These are phyloP conservation scores for Oidiodendron maius DNA, from an alignment of 495 filamentous ascomycete species.

Conservation along the genomic window DNA sequence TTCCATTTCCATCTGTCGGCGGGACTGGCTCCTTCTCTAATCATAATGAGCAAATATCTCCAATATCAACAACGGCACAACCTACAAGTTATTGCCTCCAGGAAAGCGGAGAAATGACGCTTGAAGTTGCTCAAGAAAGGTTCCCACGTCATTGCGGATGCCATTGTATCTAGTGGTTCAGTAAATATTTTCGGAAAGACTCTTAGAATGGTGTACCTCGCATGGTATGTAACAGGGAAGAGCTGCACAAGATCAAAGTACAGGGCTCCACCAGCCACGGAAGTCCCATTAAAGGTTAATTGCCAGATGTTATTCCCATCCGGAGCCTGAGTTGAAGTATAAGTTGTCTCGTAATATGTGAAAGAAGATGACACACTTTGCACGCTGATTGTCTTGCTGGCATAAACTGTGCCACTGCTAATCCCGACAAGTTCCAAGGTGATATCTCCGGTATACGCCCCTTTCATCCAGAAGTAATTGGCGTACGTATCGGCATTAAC, in stretches of 20 bases:
- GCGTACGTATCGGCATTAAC: conserved; percentile 37
- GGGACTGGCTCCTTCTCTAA: conserved; percentile 29
- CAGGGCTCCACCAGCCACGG: conserved; percentile 30
- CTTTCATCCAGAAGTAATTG: conserved; percentile 42
- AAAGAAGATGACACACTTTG: conserved; percentile 25
- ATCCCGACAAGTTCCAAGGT: conserved; percentile 27
- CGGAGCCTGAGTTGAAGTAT: conserved; percentile 31
- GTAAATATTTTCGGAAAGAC: conserved; percentile 5
- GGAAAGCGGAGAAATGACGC: conserved; percentile 46
- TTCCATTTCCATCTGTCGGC: conserved; percentile 48
- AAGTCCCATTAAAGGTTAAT: conserved; percentile 37
- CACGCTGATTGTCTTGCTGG: conserved; percentile 30
- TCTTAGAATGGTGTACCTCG: conserved; percentile 3
- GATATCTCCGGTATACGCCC: conserved; percentile 23
- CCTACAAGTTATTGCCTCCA: conserved; percentile 41
- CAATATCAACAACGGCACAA: neutral
- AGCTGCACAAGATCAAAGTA: conserved; percentile 44
- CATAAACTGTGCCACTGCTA: conserved; percentile 29
- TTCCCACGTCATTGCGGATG: conserved; percentile 40
- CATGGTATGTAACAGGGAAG: conserved; percentile 47
- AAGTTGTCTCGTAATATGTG: conserved; percentile 26
- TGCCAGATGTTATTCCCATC: conserved; percentile 46
- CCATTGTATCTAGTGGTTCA: no score
- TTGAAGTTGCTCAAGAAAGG: conserved; percentile 31
- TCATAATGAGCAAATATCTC: conserved; percentile 3